A percentile compares a stretch with the other conserved stretches of the same genome.
phyloP scores from a whole-genome alignment of 2,329 filamentous ascomycete genomes.

The Fusarium goolgardi region DNA sequence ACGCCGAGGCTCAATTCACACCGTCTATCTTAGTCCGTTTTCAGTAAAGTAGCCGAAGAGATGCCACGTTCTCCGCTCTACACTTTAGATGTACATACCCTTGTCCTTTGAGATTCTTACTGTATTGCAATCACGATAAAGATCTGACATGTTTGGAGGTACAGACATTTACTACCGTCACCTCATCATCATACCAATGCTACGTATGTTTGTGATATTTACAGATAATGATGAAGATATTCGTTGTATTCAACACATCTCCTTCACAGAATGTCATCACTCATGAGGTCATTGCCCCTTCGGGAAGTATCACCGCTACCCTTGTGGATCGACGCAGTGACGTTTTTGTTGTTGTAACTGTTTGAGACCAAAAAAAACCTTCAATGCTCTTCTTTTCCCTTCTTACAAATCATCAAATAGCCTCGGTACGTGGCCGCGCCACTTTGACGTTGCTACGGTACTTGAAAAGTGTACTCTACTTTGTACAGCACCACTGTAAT shows the following conservation, averaged over 20 bases:
- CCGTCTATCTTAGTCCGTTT: neutral
- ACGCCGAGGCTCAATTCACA: slow-evolving; percentile 10
- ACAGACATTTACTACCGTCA: neutral
- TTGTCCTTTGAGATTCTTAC: neutral
- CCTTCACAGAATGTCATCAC: neutral
- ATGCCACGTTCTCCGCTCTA: slow-evolving; percentile 1
- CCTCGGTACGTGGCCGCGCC: slow-evolving; percentile 25
- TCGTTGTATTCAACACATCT: too few species aligned
- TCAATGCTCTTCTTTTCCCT: slow-evolving; percentile 12
- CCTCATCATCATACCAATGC: too few species aligned
- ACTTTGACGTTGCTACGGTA: slow-evolving; percentile 21
- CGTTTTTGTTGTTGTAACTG: slow-evolving; percentile 30
- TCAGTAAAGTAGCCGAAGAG: slow-evolving; percentile 11
- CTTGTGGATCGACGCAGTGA: slow-evolving; percentile 33
- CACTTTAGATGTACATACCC: neutral
- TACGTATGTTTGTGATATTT: neutral
- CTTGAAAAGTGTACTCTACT: neutral
- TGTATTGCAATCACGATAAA: neutral
- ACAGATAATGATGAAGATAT: neutral
- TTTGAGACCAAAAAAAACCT: slow-evolving; percentile 1
- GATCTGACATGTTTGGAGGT: neutral
- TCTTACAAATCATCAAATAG: slow-evolving; percentile 31
- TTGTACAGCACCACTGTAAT: neutral
- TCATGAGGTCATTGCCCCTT: slow-evolving; percentile 33
- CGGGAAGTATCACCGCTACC: slow-evolving; percentile 31